phyloP scores from a whole-genome alignment of 768 basidiomycete genomes.

The Tulasnella sp. region DNA sequence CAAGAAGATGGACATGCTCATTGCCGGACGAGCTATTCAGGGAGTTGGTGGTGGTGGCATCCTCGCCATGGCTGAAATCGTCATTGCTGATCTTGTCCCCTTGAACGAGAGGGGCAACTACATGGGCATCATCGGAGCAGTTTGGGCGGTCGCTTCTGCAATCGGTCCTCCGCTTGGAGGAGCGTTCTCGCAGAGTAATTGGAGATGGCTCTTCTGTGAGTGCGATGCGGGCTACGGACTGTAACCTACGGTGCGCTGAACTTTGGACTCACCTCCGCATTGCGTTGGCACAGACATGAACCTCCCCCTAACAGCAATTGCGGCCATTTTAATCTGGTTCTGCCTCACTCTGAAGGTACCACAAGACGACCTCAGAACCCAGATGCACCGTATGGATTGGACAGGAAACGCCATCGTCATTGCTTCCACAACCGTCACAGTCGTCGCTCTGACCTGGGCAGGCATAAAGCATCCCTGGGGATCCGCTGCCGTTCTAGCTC shows the following conservation, averaged over 20 bases:
- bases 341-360: slow-evolving; percentile 42
- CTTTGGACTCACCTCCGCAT: too few species aligned
- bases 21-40: slow-evolving; percentile 35
- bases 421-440: slow-evolving; percentile 41
- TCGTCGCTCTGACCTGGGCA: slow-evolving; percentile 31
- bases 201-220: slow-evolving; percentile 46
- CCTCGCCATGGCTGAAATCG: too few species aligned
- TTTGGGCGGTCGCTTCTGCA: slow-evolving; percentile 27
- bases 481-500: slow-evolving; percentile 43
- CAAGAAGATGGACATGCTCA: slow-evolving; percentile 43
- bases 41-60: too few species aligned
- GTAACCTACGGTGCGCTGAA: too few species aligned
- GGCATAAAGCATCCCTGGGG: slow-evolving; percentile 42
- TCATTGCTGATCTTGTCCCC: slow-evolving; percentile 36
- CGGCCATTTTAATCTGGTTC: slow-evolving; percentile 36
- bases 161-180: slow-evolving; percentile 36
- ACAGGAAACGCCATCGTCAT: slow-evolving; percentile 38
- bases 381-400: slow-evolving; percentile 43
- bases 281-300: slow-evolving; percentile 40
- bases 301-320: slow-evolving; percentile 40
- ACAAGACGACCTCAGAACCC: slow-evolving; percentile 37
- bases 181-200: too few species aligned
- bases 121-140: slow-evolving; percentile 12
- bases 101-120: slow-evolving; percentile 45
- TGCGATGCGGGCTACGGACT: too few species aligned